phyloP scores from a whole-genome alignment of 768 basidiomycete genomes.

The Tylopilus felleus region DNA sequence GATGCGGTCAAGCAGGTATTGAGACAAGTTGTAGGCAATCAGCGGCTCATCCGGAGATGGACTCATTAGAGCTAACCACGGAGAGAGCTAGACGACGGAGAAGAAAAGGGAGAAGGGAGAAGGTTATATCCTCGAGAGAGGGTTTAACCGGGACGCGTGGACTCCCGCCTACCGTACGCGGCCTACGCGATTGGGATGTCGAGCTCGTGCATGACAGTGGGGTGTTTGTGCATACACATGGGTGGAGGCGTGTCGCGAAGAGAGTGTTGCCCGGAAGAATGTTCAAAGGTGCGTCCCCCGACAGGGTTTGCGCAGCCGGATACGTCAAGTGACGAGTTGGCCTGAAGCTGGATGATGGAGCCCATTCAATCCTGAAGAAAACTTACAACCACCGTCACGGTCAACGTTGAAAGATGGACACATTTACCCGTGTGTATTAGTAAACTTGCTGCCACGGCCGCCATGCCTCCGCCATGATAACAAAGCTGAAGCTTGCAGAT shows the following conservation, averaged over 20 bases:
- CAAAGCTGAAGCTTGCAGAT: too few relatives aligned
- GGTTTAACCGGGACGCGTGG: constrained; percentile 3
- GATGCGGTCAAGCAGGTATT: constrained; percentile 24
- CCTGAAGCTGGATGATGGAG: too few relatives aligned
- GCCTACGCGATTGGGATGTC: not conserved
- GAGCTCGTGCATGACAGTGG: not conserved
- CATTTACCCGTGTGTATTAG: too few relatives aligned
- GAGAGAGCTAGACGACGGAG: not conserved
- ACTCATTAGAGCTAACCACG: constrained; percentile 5
- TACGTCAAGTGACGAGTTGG: constrained; percentile 19
- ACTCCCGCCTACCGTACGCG: too few relatives aligned
- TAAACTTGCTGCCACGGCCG: too few relatives aligned
- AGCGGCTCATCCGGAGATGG: constrained; percentile 5
- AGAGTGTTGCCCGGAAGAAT: not conserved
- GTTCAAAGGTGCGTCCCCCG: not conserved
- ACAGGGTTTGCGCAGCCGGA: constrained; percentile 3
- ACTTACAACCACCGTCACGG: too few relatives aligned
- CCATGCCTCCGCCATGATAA: too few relatives aligned
- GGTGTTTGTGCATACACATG: not conserved
- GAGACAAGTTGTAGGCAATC: constrained; percentile 14
- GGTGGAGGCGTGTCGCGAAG: constrained; percentile 6
- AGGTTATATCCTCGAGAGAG: constrained; percentile 11
- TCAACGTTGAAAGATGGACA: too few relatives aligned
- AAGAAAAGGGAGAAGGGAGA: not conserved
- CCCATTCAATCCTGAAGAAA: too few relatives aligned